Conservation (phyloP, 163 green algal species). For the Scenedesmus sp. region DNA sequence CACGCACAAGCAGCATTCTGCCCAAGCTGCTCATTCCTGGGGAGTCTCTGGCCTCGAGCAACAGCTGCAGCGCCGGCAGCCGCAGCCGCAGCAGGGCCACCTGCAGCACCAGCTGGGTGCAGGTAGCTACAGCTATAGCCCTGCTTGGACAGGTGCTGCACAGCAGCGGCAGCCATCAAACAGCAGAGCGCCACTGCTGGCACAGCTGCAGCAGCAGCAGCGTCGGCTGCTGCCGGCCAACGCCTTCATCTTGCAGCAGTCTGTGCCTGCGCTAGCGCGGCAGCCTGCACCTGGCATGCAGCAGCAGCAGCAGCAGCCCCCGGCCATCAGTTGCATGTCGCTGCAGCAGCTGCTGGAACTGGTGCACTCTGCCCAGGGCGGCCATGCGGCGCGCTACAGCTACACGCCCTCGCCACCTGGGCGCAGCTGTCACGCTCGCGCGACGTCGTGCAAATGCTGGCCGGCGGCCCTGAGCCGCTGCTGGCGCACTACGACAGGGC, state of each 20-base stretch:
- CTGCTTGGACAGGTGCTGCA: no score
- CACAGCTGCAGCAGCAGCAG: no score
- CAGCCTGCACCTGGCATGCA: background rate
- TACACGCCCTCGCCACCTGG: background rate
- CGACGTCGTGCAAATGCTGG: background rate
- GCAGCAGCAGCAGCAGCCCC: background rate
- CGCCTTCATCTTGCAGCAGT: no score
- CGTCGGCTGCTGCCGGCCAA: no score
- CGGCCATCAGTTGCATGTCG: background rate
- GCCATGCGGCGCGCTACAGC: background rate
- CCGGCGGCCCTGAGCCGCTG: background rate
- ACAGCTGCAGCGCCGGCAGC: no score
- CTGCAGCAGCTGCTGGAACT: background rate
- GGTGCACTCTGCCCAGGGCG: background rate
- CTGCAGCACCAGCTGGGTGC: background rate
- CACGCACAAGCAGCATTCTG: no score
- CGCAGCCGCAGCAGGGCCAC: background rate
- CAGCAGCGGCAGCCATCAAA: background rate
- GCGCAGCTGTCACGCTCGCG: background rate
- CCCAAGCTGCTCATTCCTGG: no score
- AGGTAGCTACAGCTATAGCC: no score
- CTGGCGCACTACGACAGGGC: background rate
- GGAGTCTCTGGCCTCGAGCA: no score
- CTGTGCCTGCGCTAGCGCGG: no score
- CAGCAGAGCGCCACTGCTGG: background rate